Percentiles rank a stretch among this genome's conserved stretches.
phyloP scores from a whole-genome alignment of 805 yeast genomes.

The Hanseniaspora lachancei region DNA sequence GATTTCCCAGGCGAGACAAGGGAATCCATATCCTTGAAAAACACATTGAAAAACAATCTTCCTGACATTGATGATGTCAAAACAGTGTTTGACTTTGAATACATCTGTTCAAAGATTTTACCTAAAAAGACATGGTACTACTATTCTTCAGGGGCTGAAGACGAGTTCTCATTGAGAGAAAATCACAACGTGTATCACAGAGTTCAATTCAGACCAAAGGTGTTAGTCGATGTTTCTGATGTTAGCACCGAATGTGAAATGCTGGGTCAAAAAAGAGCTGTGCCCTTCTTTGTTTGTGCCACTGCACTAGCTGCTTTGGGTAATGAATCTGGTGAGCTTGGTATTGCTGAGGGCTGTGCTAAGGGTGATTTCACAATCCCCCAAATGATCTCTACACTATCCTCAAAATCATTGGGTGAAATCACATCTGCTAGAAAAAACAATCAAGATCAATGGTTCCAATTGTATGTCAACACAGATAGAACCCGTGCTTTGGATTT shows the following conservation, averaged over 20 bases:
- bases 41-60: slow-evolving; percentile 30
- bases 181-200: slow-evolving; percentile 84
- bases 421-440: slow-evolving; percentile 56
- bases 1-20: slow-evolving; percentile 27
- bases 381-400: slow-evolving; percentile 88
- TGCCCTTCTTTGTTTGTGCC: slow-evolving; percentile 82
- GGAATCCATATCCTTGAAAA: slow-evolving; percentile 23
- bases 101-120: slow-evolving; percentile 67
- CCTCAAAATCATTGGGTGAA: slow-evolving; percentile 80
- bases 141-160: slow-evolving; percentile 84
- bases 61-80: slow-evolving; percentile 62
- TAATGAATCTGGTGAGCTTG: slow-evolving; percentile 75
- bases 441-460: slow-evolving; percentile 73
- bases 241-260: slow-evolving; percentile 60
- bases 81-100: slow-evolving; percentile 77
- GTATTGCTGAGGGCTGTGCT: slow-evolving; percentile 72
- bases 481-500: slow-evolving; percentile 47
- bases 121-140: slow-evolving; percentile 82
- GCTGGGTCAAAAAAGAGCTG: slow-evolving; percentile 55
- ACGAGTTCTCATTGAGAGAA: slow-evolving; percentile 78
- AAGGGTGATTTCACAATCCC: slow-evolving; percentile 43
- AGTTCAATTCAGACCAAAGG: slow-evolving; percentile 72
- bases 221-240: slow-evolving; percentile 66
- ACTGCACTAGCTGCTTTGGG: slow-evolving; percentile 89
- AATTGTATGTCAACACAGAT: slow-evolving; percentile 70